Evolutionary conservation across 1,284 basidiomycete genomes (phyloP), one percentile per base, ranked within the genome.

Genomic region (Trichosporon ovoides): DNA sequence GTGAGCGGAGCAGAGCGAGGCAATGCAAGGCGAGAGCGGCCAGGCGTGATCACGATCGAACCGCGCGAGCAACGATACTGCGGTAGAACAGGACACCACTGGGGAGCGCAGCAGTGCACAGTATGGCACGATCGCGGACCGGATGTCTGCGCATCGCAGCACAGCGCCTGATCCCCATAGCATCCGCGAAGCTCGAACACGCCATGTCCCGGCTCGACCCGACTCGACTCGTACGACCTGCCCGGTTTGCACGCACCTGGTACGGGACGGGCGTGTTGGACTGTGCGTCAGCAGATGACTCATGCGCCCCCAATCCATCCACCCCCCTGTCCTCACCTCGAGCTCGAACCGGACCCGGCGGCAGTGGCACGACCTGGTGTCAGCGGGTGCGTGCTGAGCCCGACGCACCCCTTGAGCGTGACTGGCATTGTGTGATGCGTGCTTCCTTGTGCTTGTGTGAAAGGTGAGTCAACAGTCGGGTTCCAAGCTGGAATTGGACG

Each of bases 201-300:
- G n/a, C n/a, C 19, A 28, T 38, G 14, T 3, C 34, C 18, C 43
- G 18, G 20, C 22, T 6, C 24, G 4, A 33, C n/a, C 6, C 48
- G 20, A 14, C 33, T 22, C n/a, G n/a, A n/a, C n/a, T n/a, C n/a
- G n/a, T n/a, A n/a, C n/a, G n/a, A n/a, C n/a, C n/a, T n/a, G n/a
- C n/a, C n/a, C n/a, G n/a, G n/a, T n/a, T n/a, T n/a, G n/a, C n/a
- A 11, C 36, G 14, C 35, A 73, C 69, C 58, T 70, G 68, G 62
- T 72, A 78, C 3, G 76, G 76, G 0, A 76, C 74, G 0, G 76
- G 76, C 11, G 76, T 78, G 62, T 77, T 73, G 11, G 71, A 72
- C 65, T 73, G 48, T 1, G 3, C 18, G 36, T 61, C 57, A 58
- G 40, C 38, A 34, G 28, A 4, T 31, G 28, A 9, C 28, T 31